phyloP scores from a whole-genome alignment of 345 rosid species.

The Arabis alpina region DNA sequence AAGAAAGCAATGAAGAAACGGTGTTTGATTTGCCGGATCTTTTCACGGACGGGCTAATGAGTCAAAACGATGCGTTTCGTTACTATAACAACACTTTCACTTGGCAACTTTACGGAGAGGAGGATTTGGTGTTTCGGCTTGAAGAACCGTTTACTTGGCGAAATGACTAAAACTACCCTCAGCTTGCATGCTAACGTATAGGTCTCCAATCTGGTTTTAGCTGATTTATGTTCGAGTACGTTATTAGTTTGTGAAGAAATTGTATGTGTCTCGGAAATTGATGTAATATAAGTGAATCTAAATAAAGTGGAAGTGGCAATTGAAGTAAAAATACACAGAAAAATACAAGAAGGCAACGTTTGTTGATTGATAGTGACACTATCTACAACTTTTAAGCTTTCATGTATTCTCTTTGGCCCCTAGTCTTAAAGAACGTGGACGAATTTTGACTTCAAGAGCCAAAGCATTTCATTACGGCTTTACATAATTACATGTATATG shows the following conservation, averaged over 20 bases:
- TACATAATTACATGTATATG: background rate
- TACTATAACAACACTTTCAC: slow-evolving; percentile 46
- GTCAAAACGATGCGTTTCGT: slow-evolving; percentile 46
- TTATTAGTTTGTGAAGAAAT: background rate
- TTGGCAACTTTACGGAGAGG: slow-evolving; percentile 68
- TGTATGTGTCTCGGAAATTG: background rate
- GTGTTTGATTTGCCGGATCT: slow-evolving; percentile 94
- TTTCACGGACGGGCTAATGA: slow-evolving; percentile 45
- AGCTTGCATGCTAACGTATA: slow-evolving; percentile 15
- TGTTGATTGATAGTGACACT: slow-evolving; percentile 36
- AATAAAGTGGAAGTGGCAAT: slow-evolving; percentile 12
- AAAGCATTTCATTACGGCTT: slow-evolving; percentile 7
- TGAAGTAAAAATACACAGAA: background rate
- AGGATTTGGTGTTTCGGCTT: slow-evolving; percentile 55
- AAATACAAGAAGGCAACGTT: slow-evolving; percentile 10
- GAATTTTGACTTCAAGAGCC: slow-evolving; percentile 30
- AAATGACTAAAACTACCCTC: slow-evolving; percentile 20
- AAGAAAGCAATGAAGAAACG: slow-evolving; percentile 52
- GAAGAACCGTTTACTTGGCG: slow-evolving; percentile 65
- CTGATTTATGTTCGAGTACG: slow-evolving; percentile 4
- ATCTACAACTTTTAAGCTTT: background rate
- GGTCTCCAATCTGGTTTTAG: background rate
- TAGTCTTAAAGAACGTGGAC: slow-evolving; percentile 7
- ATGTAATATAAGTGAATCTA: slow-evolving; percentile 10
- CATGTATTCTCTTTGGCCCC: slow-evolving; percentile 15